Conservation (phyloP, 2,329 filamentous ascomycete species). For the Salinomyces thailandicus region DNA sequence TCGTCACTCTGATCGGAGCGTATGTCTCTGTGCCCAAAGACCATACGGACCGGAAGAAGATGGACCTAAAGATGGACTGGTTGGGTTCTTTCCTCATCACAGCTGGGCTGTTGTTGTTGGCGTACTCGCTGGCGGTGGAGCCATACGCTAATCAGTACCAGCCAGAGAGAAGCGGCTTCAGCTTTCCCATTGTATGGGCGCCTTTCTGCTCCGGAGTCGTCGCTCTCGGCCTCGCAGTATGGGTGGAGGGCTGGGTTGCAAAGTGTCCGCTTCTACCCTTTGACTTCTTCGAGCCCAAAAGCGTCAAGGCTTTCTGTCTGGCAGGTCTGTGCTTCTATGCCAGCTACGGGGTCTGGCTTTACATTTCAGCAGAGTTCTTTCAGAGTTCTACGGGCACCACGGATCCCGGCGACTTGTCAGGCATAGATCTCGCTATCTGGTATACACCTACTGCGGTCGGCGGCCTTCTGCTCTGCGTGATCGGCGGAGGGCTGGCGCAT, state of each 20-base stretch:
- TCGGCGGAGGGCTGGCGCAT: conserved; percentile 23
- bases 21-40: conserved; percentile 26
- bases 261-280: conserved; percentile 26
- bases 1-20: conserved; percentile 20
- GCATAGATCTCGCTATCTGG: conserved; percentile 24
- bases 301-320: conserved; percentile 23
- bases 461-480: conserved; percentile 24
- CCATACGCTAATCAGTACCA: conserved; percentile 15
- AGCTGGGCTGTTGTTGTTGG: conserved; percentile 24
- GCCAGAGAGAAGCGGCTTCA: conserved; percentile 14
- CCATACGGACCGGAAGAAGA: conserved; percentile 19
- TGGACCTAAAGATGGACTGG: conserved; percentile 29
- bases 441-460: conserved; percentile 27
- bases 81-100: conserved; percentile 25
- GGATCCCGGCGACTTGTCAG: conserved; percentile 14
- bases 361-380: conserved; percentile 21
- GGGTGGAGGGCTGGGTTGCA: conserved; percentile 26
- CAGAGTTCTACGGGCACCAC: conserved; percentile 10
- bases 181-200: conserved; percentile 18
- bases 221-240: conserved; percentile 21
- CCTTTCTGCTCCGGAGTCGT: conserved; percentile 21
- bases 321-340: conserved; percentile 29
- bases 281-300: conserved; percentile 25
- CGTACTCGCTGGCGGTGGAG: conserved; percentile 26
- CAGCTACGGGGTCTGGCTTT: conserved; percentile 25